Conservation (phyloP, 352 stramenopile species). For the Globisporangium nagaii region DNA sequence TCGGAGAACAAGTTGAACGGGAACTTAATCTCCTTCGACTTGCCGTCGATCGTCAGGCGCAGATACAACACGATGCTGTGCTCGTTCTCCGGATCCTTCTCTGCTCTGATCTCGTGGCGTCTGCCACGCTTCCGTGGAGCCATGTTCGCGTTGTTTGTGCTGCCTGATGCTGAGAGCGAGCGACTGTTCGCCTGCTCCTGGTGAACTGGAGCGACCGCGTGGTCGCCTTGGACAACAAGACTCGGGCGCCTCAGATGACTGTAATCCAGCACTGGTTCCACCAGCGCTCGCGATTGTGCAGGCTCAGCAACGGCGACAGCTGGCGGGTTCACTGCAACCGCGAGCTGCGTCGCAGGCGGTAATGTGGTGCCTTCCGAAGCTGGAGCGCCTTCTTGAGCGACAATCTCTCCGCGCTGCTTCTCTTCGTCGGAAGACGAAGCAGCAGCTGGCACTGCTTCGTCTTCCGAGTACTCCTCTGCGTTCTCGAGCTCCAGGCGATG, state of each 20-base stretch:
- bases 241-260: constrained; percentile 15
- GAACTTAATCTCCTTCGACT: constrained; percentile 96
- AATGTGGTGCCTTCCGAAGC: background rate
- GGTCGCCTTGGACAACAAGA: constrained; percentile 9
- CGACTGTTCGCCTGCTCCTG: constrained; percentile 15
- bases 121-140: constrained; percentile 45
- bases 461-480: constrained; percentile 25
- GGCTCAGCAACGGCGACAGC: background rate
- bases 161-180: constrained; percentile 24
- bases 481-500: constrained; percentile 84
- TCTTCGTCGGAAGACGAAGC: constrained; percentile 6
- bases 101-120: constrained; percentile 80
- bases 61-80: constrained; percentile 88
- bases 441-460: constrained; percentile 19
- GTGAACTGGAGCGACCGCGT: background rate
- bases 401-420: background rate
- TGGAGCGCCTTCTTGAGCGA: background rate
- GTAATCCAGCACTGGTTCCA: constrained; percentile 11
- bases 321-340: background rate
- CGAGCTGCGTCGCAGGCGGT: background rate
- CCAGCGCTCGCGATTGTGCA: background rate
- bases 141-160: background rate
- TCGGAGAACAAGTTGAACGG: constrained; percentile 94
- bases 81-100: constrained; percentile 73
- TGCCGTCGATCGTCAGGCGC: constrained; percentile 85